Evolutionary conservation across 768 basidiomycete species (phyloP).

Genomic region (Podaxis mareebaensis): DNA sequence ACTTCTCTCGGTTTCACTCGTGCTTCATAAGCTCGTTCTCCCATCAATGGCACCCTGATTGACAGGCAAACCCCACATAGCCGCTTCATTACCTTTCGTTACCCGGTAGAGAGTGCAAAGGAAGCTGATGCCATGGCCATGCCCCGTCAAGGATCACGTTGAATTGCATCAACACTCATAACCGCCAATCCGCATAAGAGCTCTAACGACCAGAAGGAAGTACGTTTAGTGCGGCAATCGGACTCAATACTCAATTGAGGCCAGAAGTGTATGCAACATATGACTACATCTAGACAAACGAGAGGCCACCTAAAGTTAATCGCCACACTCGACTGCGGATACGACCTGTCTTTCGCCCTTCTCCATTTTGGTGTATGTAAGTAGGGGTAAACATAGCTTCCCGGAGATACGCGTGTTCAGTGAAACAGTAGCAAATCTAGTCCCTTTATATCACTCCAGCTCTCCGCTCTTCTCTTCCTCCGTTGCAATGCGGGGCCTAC

Average conservation of each 20-base stretch:
- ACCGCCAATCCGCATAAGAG: not conserved
- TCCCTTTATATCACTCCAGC: not conserved
- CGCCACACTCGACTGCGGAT: constrained; percentile 2
- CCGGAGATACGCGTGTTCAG: constrained; percentile 1
- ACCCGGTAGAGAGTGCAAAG: not conserved
- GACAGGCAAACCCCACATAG: not conserved
- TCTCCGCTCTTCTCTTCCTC: not conserved
- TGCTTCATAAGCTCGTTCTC: not conserved
- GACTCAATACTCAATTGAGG: not conserved
- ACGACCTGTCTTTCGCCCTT: not conserved
- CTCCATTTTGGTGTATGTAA: not conserved
- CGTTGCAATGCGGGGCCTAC: not conserved
- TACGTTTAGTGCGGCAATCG: not conserved
- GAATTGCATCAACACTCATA: not conserved
- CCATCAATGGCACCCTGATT: not conserved
- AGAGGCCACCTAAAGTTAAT: not conserved
- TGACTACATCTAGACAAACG: not conserved
- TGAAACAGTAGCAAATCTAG: not conserved
- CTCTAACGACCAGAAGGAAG: not conserved
- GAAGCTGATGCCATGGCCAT: not conserved
- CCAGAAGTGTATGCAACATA: not conserved
- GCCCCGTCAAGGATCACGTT: not conserved
- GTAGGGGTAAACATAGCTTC: not conserved
- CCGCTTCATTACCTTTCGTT: not conserved
- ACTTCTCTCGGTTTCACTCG: not conserved